Conservation (phyloP, 1,284 basidiomycete genomes). For the Malassezia brasiliensis region DNA sequence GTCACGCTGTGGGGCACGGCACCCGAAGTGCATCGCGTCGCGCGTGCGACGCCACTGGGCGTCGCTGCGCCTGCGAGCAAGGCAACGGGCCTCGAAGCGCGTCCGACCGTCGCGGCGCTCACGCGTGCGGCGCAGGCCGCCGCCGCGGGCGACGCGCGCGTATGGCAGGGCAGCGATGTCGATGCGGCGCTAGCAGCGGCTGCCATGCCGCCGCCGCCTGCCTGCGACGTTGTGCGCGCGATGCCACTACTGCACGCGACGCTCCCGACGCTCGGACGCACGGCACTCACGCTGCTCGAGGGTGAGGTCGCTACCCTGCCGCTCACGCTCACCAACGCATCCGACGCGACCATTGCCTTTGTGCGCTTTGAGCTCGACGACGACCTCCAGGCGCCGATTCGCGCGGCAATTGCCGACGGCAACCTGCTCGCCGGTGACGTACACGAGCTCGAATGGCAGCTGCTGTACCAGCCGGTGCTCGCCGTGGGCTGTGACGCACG, state of each 20-base stretch:
- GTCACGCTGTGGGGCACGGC: constrained; percentile 65
- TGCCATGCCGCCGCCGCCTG: constrained; percentile 56
- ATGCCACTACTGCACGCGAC: constrained; percentile 55
- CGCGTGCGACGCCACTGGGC: background rate
- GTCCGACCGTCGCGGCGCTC: constrained; percentile 33
- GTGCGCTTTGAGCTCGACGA: constrained; percentile 76
- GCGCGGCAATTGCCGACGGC: constrained; percentile 62
- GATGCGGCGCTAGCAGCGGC: background rate
- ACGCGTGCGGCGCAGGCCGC: background rate
- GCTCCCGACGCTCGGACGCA: constrained; percentile 78
- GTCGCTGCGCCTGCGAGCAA: constrained; percentile 50
- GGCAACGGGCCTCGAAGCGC: constrained; percentile 60
- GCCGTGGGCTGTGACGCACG: background rate
- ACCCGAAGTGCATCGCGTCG: constrained; percentile 27
- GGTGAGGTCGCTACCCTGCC: constrained; percentile 86
- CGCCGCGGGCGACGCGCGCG: background rate
- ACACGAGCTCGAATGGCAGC: constrained; percentile 79
- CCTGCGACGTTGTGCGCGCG: constrained; percentile 57
- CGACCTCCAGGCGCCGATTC: constrained; percentile 67
- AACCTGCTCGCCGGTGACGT: constrained; percentile 70
- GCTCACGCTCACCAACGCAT: constrained; percentile 78
- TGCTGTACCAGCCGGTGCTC: constrained; percentile 62
- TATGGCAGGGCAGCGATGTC: background rate
- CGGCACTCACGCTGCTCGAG: constrained; percentile 82
- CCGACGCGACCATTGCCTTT: constrained; percentile 66